Evolutionary conservation across 73 alveolate species (phyloP).

Genomic region (Diophrys appendiculata): DNA sequence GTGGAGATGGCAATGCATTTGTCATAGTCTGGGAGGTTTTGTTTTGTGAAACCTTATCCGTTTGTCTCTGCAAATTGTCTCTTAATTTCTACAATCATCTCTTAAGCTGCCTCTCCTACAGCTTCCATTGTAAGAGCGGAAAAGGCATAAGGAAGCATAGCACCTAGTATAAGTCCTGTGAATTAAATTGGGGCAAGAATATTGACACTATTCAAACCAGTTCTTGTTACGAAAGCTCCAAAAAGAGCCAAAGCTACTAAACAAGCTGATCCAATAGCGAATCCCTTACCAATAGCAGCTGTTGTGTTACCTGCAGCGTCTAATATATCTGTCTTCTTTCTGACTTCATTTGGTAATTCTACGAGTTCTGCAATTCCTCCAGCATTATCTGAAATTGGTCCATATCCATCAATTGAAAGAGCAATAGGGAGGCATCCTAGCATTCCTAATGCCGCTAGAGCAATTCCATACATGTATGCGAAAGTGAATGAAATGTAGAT

Average conservation of each 20-base stretch:
- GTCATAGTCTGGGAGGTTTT: constrained; percentile 63
- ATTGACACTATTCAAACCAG: constrained; percentile 64
- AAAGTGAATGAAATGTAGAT: constrained; percentile 71
- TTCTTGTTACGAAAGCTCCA: constrained; percentile 84
- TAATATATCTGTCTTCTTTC: constrained; percentile 70
- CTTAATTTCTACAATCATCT: constrained; percentile 72
- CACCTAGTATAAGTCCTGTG: constrained; percentile 86
- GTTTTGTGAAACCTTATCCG: constrained; percentile 54
- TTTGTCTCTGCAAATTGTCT: constrained; percentile 33
- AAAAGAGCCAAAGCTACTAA: constrained; percentile 72
- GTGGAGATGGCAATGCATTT: constrained; percentile 74
- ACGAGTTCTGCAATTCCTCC: constrained; percentile 83
- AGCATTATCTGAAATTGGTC: constrained; percentile 83
- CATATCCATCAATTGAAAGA: constrained; percentile 88
- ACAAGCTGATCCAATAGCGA: constrained; percentile 85
- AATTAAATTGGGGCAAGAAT: constrained; percentile 79
- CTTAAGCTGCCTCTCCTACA: constrained; percentile 78
- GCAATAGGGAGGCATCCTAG: constrained; percentile 86
- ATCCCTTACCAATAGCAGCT: constrained; percentile 85
- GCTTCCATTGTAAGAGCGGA: constrained; percentile 80
- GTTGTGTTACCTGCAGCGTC: constrained; percentile 87
- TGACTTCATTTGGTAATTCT: constrained; percentile 64
- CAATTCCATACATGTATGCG: constrained; percentile 87
- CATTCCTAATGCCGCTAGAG: constrained; percentile 97
- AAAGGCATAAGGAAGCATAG: constrained; percentile 90